phyloP scores from a whole-genome alignment of 1,284 basidiomycete genomes.

The Mycosarcoma mackinlayi region DNA sequence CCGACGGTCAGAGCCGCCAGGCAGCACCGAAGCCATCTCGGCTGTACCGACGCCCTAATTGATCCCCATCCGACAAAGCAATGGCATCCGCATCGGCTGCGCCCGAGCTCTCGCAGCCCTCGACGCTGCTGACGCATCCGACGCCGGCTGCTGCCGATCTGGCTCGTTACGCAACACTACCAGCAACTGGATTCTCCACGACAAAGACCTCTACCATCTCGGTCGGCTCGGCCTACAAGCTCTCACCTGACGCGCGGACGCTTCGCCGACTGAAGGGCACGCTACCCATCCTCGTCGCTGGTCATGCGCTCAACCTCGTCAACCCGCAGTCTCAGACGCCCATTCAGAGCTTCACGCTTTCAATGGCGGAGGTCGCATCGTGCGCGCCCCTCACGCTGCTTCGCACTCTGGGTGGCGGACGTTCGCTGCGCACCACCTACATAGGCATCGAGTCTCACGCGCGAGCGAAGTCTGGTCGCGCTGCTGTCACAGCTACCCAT shows the following conservation, averaged over 20 bases:
- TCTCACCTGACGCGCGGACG: conserved; percentile 29
- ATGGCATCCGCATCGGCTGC: conserved; percentile 35
- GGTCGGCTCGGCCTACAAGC: conserved; percentile 47
- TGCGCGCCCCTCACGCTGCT: conserved; percentile 38
- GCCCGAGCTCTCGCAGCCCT: conserved; percentile 38
- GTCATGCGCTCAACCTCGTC: conserved; percentile 44
- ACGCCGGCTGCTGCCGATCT: conserved; percentile 23
- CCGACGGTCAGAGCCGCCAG: conserved; percentile 3
- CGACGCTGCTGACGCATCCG: conserved; percentile 35
- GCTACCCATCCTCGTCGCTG: conserved; percentile 37
- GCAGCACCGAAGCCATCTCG: background rate
- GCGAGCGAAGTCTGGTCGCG: conserved; percentile 14
- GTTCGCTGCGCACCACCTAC: conserved; percentile 39
- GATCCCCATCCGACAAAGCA: no score
- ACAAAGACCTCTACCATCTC: conserved; percentile 28
- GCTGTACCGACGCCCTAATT: no score
- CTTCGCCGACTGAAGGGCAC: conserved; percentile 40
- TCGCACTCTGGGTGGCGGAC: conserved; percentile 17
- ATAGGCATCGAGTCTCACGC: conserved; percentile 30
- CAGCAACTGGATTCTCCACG: conserved; percentile 27
- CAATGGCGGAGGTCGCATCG: conserved; percentile 31
- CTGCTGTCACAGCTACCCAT: conserved; percentile 19
- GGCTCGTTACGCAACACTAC: conserved; percentile 29
- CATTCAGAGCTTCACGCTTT: conserved; percentile 45
- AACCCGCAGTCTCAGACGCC: conserved; percentile 44